Percentiles rank a stretch among this genome's conserved stretches.
Evolutionary conservation across 2,329 filamentous ascomycete genomes (phyloP).

Genomic region (Diplodia sapinea): DNA sequence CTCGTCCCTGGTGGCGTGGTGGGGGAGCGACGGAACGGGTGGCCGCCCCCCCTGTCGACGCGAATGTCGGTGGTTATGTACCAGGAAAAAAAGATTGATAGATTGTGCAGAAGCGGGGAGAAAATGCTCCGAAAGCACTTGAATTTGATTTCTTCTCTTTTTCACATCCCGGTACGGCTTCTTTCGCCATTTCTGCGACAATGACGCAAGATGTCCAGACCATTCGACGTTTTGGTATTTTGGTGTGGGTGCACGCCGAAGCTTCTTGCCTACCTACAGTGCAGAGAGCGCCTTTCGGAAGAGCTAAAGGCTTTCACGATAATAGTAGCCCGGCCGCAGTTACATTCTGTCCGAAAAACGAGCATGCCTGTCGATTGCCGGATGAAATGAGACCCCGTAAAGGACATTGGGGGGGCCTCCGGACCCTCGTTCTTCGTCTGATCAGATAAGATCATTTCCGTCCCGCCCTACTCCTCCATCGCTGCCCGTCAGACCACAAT

Average conservation of each 20-base stretch:
- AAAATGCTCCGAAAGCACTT: background rate
- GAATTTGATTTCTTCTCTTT: background rate
- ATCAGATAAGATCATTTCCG: conserved; percentile 21
- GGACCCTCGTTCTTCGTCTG: background rate
- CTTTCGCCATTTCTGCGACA: background rate
- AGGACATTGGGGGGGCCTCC: background rate
- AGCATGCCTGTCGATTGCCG: background rate
- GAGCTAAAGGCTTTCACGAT: background rate
- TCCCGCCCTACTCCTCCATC: background rate
- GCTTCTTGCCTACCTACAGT: background rate
- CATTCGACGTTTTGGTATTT: conserved; percentile 2
- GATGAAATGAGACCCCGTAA: background rate
- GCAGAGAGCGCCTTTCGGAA: background rate
- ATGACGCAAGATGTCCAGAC: background rate
- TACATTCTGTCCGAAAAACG: too few species aligned
- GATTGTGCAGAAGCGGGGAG: too few species aligned
- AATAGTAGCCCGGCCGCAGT: background rate
- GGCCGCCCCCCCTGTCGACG: background rate
- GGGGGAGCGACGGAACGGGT: background rate
- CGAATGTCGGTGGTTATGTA: background rate
- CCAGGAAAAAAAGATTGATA: background rate
- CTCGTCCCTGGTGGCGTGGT: background rate
- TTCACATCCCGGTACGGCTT: background rate
- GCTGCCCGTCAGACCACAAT: background rate
- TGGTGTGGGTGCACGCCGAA: background rate